Evolutionary conservation across 78 protist species (phyloP).

Genomic region (Dictyostelium firmibasis): DNA sequence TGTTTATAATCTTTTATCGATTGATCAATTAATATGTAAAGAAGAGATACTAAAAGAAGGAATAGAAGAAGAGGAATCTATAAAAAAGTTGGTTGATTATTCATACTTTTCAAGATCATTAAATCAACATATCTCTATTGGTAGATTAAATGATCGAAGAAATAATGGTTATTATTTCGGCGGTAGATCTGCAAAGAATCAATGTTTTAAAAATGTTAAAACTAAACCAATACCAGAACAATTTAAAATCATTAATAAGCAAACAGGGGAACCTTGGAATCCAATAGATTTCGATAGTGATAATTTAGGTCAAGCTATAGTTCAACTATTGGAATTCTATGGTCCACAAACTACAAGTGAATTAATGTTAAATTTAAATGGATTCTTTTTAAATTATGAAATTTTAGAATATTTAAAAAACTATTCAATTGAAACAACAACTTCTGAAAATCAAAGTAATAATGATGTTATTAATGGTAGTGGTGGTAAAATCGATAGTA

Average conservation of each 20-base stretch:
- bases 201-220: neutral
- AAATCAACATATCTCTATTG: neutral
- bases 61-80: neutral
- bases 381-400: neutral
- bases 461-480: too few relatives aligned
- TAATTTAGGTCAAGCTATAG: neutral
- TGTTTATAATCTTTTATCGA: neutral
- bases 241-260: neutral
- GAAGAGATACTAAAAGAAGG: too few relatives aligned
- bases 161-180: neutral
- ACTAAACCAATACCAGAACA: neutral
- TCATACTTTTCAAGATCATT: neutral
- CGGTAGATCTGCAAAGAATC: neutral
- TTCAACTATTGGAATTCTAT: neutral
- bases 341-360: slow-evolving; percentile 20
- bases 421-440: neutral
- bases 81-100: neutral
- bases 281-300: neutral
- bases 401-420: neutral
- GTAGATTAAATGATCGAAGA: neutral
- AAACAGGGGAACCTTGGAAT: neutral
- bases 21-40: neutral
- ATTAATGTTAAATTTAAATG: neutral
- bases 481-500: neutral
- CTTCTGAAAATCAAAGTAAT: neutral